These are phyloP conservation scores for Athelia sp. DNA, from an alignment of 1,284 basidiomycete genomes.

Conservation along the genomic window DNA sequence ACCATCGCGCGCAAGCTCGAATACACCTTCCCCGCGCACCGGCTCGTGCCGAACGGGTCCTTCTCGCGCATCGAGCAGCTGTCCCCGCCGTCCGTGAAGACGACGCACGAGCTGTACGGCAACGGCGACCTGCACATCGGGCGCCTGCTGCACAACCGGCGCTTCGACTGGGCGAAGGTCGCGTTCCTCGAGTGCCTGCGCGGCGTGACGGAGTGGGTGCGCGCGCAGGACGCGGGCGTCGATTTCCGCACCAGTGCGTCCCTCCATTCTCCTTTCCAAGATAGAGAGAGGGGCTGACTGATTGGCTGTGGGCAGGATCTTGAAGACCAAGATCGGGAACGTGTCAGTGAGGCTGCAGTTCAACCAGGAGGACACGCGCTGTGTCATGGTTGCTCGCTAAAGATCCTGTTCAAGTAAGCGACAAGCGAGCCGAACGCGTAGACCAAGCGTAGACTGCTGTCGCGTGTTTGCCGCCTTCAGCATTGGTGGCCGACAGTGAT, in stretches of 20 bases:
- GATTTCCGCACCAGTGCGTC: constrained; percentile 81
- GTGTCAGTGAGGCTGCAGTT: constrained; percentile 93
- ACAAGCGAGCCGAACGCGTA: constrained; percentile 70
- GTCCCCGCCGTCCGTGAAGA: constrained; percentile 62
- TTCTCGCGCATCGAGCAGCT: constrained; percentile 88
- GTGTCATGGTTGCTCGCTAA: constrained; percentile 86
- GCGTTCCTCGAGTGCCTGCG: constrained; percentile 93
- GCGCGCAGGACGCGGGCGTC: constrained; percentile 63
- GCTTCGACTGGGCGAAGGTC: constrained; percentile 96
- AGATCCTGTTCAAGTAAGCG: constrained; percentile 81
- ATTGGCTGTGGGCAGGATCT: constrained; percentile 66
- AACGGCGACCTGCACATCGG: constrained; percentile 88
- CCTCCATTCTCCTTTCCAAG: constrained; percentile 4
- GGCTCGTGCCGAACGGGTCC: constrained; percentile 87
- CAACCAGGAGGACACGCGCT: constrained; percentile 88
- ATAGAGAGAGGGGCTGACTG: too few species aligned
- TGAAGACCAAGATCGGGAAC: constrained; percentile 94
- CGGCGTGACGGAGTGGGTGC: constrained; percentile 84
- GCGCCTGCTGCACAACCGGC: constrained; percentile 85
- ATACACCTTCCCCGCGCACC: constrained; percentile 85
- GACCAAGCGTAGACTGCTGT: too few species aligned
- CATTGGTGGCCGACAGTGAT: too few species aligned
- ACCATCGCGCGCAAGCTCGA: constrained; percentile 89
- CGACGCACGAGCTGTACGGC: constrained; percentile 84
- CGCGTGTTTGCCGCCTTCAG: too few species aligned